Percentiles rank a stretch among this genome's conserved stretches.
phyloP scores from a whole-genome alignment of 2,329 filamentous ascomycete species.

The Aspergillus neoniger region DNA sequence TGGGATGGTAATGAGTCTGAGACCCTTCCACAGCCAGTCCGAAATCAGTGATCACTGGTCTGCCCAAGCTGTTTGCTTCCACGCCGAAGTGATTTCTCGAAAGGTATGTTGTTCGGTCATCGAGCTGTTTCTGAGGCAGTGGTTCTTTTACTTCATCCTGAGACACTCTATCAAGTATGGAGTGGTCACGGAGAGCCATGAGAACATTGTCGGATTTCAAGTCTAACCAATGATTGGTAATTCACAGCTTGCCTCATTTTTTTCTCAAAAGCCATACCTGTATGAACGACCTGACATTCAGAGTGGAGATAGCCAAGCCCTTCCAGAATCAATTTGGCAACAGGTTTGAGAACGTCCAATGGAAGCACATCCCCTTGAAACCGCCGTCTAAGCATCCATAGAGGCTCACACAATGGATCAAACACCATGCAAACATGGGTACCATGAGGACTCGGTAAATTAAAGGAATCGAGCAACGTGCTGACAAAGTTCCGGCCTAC shows the following conservation, averaged over 20 bases:
- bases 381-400: slow-evolving; percentile 34
- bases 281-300: slow-evolving; percentile 44
- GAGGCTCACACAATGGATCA: slow-evolving; percentile 37
- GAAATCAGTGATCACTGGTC: not conserved
- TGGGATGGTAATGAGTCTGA: not conserved
- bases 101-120: not conserved
- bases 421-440: slow-evolving; percentile 41
- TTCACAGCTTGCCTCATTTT: not conserved
- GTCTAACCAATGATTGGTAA: slow-evolving; percentile 11
- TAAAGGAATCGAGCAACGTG: slow-evolving; percentile 38
- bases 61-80: not conserved
- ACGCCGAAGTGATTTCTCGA: not conserved
- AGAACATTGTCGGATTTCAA: not conserved
- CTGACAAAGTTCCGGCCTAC: slow-evolving; percentile 34
- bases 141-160: not conserved
- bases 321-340: slow-evolving; percentile 38
- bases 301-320: slow-evolving; percentile 45
- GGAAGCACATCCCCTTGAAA: slow-evolving; percentile 30
- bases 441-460: slow-evolving; percentile 28
- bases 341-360: slow-evolving; percentile 30
- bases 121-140: not conserved
- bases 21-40: not conserved
- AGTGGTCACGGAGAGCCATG: not conserved
- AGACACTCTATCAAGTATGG: not conserved
- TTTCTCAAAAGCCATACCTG: slow-evolving; percentile 21